Evolutionary conservation across 1,284 basidiomycete species (phyloP), one percentile per base, ranked within the genome.

Genomic region (Taiwanofungus camphoratus): DNA sequence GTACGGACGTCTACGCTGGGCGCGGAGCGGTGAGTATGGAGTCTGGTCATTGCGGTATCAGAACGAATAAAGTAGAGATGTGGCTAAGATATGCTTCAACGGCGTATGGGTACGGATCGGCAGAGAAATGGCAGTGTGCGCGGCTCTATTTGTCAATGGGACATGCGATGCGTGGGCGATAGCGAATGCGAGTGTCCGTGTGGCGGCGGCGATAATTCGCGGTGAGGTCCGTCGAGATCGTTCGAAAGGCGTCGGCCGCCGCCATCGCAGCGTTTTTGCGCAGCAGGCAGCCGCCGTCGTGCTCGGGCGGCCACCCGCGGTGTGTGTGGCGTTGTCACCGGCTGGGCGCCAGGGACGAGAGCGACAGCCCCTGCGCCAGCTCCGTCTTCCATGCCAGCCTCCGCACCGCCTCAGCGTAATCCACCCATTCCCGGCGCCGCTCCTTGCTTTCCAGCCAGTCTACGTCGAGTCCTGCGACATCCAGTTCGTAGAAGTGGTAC

Each of bases 401-500:
- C 55, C 70, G 66, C 51, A 79, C 65, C 15, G 87, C 87, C 66
- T 89, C 87, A 40, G 79, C 74, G 55, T 81, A 89, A 63, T 88
- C 86, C 55, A 90, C 86, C 86, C 86, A 89, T 67, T 90, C 87
- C 56, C 87, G 68, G 60, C 69, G 69, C 48, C 87, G 76, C 67
- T 90, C 86, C 51, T 78, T 70, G 55, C 74, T 69, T 61, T 90
- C 87, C 49, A 86, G 68, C 87, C 87, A 90, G 46, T 83, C 79
- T 50, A 75, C 69, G 52, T 88, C 87, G 44, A 89, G 74, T 39
- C 66, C 68, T 18, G 74, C 68, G 30, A 89, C 87, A 63, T 90
- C 87, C 54, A 90, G 75, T 64, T 90, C 87, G 68, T 84, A 90
- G 53, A 90, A 89, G 66, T 90, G 87, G 65, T 89, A 90, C 32